Evolutionary conservation across 2,329 filamentous ascomycete species (phyloP).

Genomic region (Microsporum canis): DNA sequence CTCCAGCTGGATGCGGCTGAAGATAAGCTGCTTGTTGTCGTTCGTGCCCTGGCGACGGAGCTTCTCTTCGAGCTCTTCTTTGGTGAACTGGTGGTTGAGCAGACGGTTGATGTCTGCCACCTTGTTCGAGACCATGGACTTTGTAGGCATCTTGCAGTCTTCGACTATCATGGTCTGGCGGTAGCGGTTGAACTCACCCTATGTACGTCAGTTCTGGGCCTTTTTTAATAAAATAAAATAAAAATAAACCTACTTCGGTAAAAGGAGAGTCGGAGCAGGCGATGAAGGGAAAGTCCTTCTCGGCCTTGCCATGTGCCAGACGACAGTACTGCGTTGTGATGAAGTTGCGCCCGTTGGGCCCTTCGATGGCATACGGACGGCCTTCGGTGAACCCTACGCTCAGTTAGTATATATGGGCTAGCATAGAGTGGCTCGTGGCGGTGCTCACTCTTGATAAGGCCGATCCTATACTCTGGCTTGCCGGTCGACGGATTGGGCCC

Average conservation of each 20-base stretch:
- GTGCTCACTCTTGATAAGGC: slow-evolving; percentile 64
- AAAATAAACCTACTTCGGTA: slow-evolving; percentile 54
- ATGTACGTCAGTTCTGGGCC: slow-evolving; percentile 1
- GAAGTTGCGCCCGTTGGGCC: slow-evolving; percentile 60
- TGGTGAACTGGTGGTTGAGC: slow-evolving; percentile 69
- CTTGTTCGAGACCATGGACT: slow-evolving; percentile 56
- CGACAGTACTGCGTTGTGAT: slow-evolving; percentile 76
- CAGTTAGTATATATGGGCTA: slow-evolving; percentile 5
- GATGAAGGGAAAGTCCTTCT: slow-evolving; percentile 80
- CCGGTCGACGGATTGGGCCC: slow-evolving; percentile 64
- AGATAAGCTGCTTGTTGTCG: slow-evolving; percentile 53
- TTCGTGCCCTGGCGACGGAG: slow-evolving; percentile 59
- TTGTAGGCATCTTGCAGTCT: slow-evolving; percentile 61
- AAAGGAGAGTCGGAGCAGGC: slow-evolving; percentile 76
- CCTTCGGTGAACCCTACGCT: slow-evolving; percentile 60
- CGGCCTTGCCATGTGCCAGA: slow-evolving; percentile 69
- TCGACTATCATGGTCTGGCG: slow-evolving; percentile 63
- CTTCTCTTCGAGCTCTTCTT: slow-evolving; percentile 69
- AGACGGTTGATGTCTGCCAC: slow-evolving; percentile 69
- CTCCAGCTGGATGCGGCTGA: slow-evolving; percentile 56
- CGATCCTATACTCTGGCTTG: slow-evolving; percentile 74
- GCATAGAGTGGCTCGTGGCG: background rate
- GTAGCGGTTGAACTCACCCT: slow-evolving; percentile 73
- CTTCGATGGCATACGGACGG: slow-evolving; percentile 72
- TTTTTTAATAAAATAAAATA: background rate